Base-by-base conservation (phyloP, 352 stramenopile genomes). In the Pythium phragmitis region DNA sequence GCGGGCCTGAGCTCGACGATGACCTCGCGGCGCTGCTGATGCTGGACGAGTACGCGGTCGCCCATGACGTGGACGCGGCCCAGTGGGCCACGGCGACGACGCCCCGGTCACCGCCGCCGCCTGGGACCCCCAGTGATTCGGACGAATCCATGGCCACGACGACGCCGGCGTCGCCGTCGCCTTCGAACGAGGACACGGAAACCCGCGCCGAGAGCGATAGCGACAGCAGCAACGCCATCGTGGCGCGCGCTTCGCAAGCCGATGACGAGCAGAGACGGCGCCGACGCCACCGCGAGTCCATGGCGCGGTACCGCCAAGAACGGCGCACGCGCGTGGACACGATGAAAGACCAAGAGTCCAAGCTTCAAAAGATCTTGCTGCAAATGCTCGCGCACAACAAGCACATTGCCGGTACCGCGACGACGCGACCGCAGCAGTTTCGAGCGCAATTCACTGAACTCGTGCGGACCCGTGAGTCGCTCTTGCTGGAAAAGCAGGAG, bases 301-400 rank as follows among this genome's bases (percentile, higher is more conserved):
- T 70, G 50, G 64, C 64, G 51, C 57, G 64, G 26, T 66, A 66
- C 37, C 57, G 64, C 16, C 46, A 66, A 30, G 57, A 66, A 51
- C 54, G 51, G 17, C 64, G 64, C 34, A 46, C 51, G 19, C 64
- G 64, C 57, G 47, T 70, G 30, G 64, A 49, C 17, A 30, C 34
- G 13, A 54, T 70, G 55, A 64, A 57, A 21, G 30, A 37, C 2
- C 64, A 70, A 37, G 57, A 64, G 21, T 33, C 47, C 43, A 51
- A 59, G 16, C 64, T 70, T 19, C 57, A 65, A 26, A 21, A 45
- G 0, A 63, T 70, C 7, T 34, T 70, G 12, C 37, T 57, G 6
- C 57, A 70, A 28, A 37, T 63, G 55, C 45, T 70, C 14, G 57
- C 26, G 12, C 64, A 70, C 37, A 70, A 70, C 13, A 70, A 70